Evolutionary conservation across 148 eudicot genomes (phyloP).

Genomic region (Rhododendron vialii): DNA sequence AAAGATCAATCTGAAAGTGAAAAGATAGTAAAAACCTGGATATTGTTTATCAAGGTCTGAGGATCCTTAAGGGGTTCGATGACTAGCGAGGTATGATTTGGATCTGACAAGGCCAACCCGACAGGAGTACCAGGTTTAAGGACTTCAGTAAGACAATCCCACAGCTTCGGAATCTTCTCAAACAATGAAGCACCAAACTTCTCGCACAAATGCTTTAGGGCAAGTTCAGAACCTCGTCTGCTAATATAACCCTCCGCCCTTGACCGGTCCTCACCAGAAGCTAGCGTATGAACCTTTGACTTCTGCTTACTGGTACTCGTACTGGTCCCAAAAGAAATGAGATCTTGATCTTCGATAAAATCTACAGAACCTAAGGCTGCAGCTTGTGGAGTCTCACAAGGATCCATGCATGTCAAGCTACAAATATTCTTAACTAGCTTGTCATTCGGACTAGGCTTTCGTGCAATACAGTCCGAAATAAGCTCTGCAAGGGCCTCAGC

Average conservation of each 20-base stretch:
- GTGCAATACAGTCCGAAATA: constrained; percentile 61
- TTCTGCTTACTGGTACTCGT: constrained; percentile 44
- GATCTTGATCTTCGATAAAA: constrained; percentile 79
- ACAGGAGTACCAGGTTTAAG: constrained; percentile 61
- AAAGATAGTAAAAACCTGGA: constrained; percentile 39
- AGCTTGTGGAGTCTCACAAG: constrained; percentile 91
- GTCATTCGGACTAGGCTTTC: constrained; percentile 95
- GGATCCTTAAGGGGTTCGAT: constrained; percentile 69
- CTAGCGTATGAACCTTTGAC: constrained; percentile 50
- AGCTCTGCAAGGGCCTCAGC: constrained; percentile 97
- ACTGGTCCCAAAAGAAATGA: constrained; percentile 41
- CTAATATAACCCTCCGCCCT: constrained; percentile 82
- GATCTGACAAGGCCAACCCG: constrained; percentile 34
- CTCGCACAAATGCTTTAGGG: constrained; percentile 71
- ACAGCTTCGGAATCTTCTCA: constrained; percentile 84
- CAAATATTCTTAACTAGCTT: constrained; percentile 87
- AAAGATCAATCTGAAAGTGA: constrained; percentile 1
- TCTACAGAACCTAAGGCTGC: constrained; percentile 68
- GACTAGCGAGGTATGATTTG: constrained; percentile 39
- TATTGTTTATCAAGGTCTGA: constrained; percentile 85
- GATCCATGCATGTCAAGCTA: constrained; percentile 83
- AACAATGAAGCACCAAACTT: constrained; percentile 79
- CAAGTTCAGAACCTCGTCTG: constrained; percentile 96
- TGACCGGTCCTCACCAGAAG: constrained; percentile 74
- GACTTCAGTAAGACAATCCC: constrained; percentile 96